These are phyloP conservation scores for Chlamydomonas eustigma DNA, from an alignment of 139 green algal species.

Conservation along the genomic window DNA sequence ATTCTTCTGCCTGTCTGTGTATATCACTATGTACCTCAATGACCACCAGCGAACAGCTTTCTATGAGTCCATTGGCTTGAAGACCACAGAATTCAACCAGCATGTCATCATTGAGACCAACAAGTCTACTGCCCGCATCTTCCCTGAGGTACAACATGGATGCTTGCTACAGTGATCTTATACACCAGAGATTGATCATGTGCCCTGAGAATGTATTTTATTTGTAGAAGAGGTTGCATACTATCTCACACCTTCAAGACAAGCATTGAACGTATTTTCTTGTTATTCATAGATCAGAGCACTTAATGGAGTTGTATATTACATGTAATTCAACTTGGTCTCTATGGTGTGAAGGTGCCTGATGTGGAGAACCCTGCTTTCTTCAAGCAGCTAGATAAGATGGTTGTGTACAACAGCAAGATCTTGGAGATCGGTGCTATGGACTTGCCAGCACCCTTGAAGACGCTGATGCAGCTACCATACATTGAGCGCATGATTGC, in stretches of 20 bases:
- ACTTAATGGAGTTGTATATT: no score
- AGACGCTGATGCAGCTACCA: slow-evolving; percentile 71
- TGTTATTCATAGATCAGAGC: no score
- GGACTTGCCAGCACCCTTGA: slow-evolving; percentile 62
- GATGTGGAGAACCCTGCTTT: slow-evolving; percentile 84
- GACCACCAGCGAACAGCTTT: slow-evolving; percentile 89
- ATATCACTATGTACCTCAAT: slow-evolving; percentile 99
- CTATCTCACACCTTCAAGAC: no score
- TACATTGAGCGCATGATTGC: slow-evolving; percentile 73
- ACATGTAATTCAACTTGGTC: no score
- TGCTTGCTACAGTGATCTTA: no score
- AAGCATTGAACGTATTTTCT: no score
- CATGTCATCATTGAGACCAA: slow-evolving; percentile 99
- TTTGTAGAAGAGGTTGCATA: no score
- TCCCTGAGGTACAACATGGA: slow-evolving; percentile 94
- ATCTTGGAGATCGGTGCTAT: slow-evolving; percentile 50
- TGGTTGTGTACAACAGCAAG: slow-evolving; percentile 82
- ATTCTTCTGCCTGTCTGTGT: slow-evolving; percentile 99
- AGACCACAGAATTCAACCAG: slow-evolving; percentile 96
- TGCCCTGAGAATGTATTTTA: no score
- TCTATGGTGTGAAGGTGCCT: slow-evolving; percentile 46
- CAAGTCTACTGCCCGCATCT: slow-evolving; percentile 92
- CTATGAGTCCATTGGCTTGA: slow-evolving; percentile 90
- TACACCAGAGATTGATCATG: no score
- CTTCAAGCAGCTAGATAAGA: slow-evolving; percentile 73